Conservation (phyloP, 768 basidiomycete species). For the Leccinum ochraceum region DNA sequence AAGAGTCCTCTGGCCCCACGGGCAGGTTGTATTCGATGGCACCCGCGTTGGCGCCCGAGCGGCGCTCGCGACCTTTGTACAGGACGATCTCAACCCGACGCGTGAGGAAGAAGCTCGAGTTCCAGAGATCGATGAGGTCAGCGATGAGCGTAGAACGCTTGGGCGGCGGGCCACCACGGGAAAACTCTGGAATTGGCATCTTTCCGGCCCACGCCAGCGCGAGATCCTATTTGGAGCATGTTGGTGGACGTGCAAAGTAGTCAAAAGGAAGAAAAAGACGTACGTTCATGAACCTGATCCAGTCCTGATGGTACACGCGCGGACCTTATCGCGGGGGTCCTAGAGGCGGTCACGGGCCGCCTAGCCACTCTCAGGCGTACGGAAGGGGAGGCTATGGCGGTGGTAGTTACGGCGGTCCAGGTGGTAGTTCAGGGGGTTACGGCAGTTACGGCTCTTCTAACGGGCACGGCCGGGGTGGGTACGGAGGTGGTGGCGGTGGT, state of each 20-base stretch:
- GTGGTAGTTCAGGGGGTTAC: slow-evolving; percentile 24
- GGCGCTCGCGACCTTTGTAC: slow-evolving; percentile 78
- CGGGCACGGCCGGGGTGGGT: slow-evolving; percentile 40
- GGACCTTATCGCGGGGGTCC: slow-evolving; percentile 27
- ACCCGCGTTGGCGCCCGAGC: slow-evolving; percentile 64
- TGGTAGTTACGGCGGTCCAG: background rate
- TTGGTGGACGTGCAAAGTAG: background rate
- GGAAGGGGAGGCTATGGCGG: slow-evolving; percentile 28
- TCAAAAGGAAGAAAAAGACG: background rate
- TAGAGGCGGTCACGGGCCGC: slow-evolving; percentile 29
- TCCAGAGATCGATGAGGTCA: slow-evolving; percentile 83
- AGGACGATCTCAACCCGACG: slow-evolving; percentile 80
- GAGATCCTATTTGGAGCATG: slow-evolving; percentile 53
- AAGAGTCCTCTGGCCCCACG: slow-evolving; percentile 44
- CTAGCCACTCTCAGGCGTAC: slow-evolving; percentile 21
- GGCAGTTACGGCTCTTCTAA: slow-evolving; percentile 35
- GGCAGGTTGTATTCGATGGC: slow-evolving; percentile 54
- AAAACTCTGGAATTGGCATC: slow-evolving; percentile 59
- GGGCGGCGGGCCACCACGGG: slow-evolving; percentile 47
- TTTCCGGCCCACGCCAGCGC: slow-evolving; percentile 76
- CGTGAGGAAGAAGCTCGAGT: slow-evolving; percentile 67
- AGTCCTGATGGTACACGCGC: too few relatives aligned
- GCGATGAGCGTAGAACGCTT: slow-evolving; percentile 60
- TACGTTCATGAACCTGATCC: too few relatives aligned
- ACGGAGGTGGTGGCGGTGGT: slow-evolving; percentile 37